Evolutionary conservation across 202 grass and related monocot genomes (phyloP).

Genomic region (Panicum hallii): DNA sequence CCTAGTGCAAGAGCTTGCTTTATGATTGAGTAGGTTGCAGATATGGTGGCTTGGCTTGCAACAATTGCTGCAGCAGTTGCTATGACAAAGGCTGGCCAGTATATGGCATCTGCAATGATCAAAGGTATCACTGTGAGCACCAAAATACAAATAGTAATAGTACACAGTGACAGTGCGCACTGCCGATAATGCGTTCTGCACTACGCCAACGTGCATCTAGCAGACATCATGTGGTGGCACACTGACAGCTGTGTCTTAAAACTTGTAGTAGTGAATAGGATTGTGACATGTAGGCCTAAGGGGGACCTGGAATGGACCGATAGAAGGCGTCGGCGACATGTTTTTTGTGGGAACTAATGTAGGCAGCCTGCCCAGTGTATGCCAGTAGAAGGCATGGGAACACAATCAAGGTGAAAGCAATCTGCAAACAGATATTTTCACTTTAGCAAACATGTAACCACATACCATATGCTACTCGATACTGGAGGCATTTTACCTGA

Average conservation of each 20-base stretch:
- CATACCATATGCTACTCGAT: conserved; percentile 4
- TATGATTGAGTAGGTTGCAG: conserved; percentile 96
- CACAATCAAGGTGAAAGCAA: conserved; percentile 91
- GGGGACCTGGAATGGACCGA: conserved; percentile 90
- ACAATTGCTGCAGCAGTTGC: conserved; percentile 88
- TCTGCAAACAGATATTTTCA: conserved; percentile 59
- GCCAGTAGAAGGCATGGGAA: conserved; percentile 95
- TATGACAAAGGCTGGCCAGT: conserved; percentile 92
- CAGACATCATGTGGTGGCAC: conserved; percentile 50
- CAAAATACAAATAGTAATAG: conserved; percentile 26
- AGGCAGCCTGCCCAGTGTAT: conserved; percentile 93
- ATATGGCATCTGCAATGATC: conserved; percentile 77
- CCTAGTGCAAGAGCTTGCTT: conserved; percentile 94
- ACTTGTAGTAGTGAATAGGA: conserved; percentile 31
- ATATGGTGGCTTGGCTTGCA: conserved; percentile 98
- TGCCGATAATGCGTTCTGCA: conserved; percentile 39
- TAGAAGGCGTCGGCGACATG: conserved; percentile 86
- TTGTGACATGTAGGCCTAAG: conserved; percentile 20
- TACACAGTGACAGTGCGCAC: not conserved
- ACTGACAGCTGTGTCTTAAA: conserved; percentile 28
- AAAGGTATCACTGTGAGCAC: conserved; percentile 43
- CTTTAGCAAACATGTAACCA: conserved; percentile 15
- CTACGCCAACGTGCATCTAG: conserved; percentile 32
- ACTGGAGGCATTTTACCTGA: conserved; percentile 64
- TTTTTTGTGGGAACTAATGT: conserved; percentile 72